phyloP scores from a whole-genome alignment of 2,329 filamentous ascomycete species.

The Fusarium nematophilum region DNA sequence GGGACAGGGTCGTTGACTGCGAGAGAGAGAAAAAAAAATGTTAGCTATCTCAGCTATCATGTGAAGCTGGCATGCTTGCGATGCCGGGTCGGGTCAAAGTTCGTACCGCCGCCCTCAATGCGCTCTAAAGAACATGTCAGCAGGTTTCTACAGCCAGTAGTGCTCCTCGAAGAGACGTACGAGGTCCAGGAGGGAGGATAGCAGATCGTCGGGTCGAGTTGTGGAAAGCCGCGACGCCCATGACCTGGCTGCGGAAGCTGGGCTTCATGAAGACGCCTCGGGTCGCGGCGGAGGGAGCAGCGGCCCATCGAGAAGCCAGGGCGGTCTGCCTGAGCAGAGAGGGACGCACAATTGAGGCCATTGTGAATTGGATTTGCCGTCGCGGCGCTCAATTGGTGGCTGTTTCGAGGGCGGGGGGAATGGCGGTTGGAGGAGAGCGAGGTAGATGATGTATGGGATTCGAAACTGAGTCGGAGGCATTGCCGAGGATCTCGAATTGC shows the following conservation, averaged over 20 bases:
- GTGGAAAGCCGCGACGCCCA: conserved; percentile 84
- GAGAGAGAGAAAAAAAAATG: too few species aligned
- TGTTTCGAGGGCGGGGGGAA: conserved; percentile 33
- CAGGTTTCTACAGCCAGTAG: conserved; percentile 2
- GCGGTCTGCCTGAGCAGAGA: conserved; percentile 66
- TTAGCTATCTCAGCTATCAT: conserved; percentile 32
- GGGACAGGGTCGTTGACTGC: conserved; percentile 87
- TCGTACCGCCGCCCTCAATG: conserved; percentile 79
- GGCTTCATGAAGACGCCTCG: conserved; percentile 49
- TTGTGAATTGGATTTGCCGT: conserved; percentile 47
- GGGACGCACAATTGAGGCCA: conserved; percentile 69
- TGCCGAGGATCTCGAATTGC: conserved; percentile 65
- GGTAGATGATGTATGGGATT: conserved; percentile 41
- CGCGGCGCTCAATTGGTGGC: conserved; percentile 45
- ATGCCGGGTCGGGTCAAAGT: conserved; percentile 15
- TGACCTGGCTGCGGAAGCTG: conserved; percentile 44
- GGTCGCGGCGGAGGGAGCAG: conserved; percentile 51
- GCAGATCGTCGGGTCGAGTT: conserved; percentile 79
- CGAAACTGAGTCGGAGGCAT: conserved; percentile 48
- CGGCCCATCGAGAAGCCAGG: conserved; percentile 53
- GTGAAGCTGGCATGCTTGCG: conserved; percentile 25
- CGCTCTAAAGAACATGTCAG: conserved; percentile 70
- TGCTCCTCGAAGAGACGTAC: conserved; percentile 63
- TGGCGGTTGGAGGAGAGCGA: conserved; percentile 16
- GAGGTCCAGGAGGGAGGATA: conserved; percentile 87